Evolutionary conservation across 2,329 filamentous ascomycete genomes (phyloP).

Genomic region (Cladosporium phlei): DNA sequence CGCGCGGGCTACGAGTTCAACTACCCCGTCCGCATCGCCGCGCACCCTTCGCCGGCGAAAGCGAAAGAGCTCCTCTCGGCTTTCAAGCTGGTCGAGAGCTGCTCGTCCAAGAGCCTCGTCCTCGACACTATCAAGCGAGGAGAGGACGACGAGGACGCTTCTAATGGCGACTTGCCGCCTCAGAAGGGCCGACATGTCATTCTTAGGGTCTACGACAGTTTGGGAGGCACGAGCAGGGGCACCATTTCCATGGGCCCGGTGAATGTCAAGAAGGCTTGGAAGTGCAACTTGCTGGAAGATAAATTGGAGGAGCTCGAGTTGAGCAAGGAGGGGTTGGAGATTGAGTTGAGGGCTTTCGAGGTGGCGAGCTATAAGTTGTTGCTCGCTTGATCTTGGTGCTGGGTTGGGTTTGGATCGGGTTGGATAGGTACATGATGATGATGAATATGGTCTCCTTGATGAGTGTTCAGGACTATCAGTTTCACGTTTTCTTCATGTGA

Average conservation of each 20-base stretch:
- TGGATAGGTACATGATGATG: too few relatives aligned
- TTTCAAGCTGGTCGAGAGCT: constrained; percentile 54
- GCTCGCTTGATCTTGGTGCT: constrained; percentile 27
- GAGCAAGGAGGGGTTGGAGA: constrained; percentile 34
- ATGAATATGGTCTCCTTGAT: too few relatives aligned
- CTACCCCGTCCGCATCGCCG: constrained; percentile 63
- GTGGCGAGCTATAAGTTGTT: constrained; percentile 34
- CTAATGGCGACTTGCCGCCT: constrained; percentile 48
- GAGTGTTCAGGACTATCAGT: too few relatives aligned
- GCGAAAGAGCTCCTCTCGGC: constrained; percentile 42
- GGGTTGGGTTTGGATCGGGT: too few relatives aligned
- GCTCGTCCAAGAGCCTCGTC: constrained; percentile 49
- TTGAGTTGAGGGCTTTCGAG: constrained; percentile 37
- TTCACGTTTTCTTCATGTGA: too few relatives aligned
- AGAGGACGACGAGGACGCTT: constrained; percentile 52
- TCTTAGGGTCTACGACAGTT: constrained; percentile 77
- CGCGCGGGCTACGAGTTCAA: constrained; percentile 88
- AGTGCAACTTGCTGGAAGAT: constrained; percentile 85
- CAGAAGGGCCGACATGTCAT: constrained; percentile 71
- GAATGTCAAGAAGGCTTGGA: constrained; percentile 70
- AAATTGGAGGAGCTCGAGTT: constrained; percentile 64
- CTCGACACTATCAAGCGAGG: constrained; percentile 90
- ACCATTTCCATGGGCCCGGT: constrained; percentile 61
- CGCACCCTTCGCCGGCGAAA: constrained; percentile 28
- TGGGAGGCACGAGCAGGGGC: constrained; percentile 75